Evolutionary conservation across 352 stramenopile genomes (phyloP).

Genomic region (Globisporangium yorkense): DNA sequence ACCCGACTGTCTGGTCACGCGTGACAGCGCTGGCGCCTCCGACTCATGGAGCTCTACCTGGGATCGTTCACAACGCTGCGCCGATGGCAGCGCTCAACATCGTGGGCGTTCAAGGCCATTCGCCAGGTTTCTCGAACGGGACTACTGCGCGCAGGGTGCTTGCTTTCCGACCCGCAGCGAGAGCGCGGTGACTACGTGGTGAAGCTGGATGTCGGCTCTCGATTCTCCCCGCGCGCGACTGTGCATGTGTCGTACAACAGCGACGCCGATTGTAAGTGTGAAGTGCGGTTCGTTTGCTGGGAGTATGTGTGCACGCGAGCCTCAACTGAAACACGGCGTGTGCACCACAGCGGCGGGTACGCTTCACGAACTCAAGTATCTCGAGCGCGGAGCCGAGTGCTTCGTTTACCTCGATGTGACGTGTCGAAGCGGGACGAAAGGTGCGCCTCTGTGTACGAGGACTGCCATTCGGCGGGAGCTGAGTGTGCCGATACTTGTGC

Average conservation of each 20-base stretch:
- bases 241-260: constrained; percentile 58
- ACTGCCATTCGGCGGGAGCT: not conserved
- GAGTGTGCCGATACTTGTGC: not conserved
- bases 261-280: constrained; percentile 50
- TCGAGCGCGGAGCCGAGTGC: constrained; percentile 61
- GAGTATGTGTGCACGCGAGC: not conserved
- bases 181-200: constrained; percentile 60
- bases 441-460: constrained; percentile 13
- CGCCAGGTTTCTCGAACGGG: constrained; percentile 33
- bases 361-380: constrained; percentile 67
- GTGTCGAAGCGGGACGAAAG: constrained; percentile 43
- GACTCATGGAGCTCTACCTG: constrained; percentile 28
- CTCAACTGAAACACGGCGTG: not conserved
- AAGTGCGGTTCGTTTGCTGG: not conserved
- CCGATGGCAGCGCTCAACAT: constrained; percentile 18
- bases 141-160: constrained; percentile 33
- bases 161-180: constrained; percentile 24
- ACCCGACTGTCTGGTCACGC: not conserved
- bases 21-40: constrained; percentile 35
- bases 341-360: constrained; percentile 37
- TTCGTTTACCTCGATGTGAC: constrained; percentile 60
- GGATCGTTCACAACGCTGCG: constrained; percentile 32
- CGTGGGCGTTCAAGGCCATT: constrained; percentile 26
- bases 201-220: constrained; percentile 54
- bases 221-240: constrained; percentile 44